Evolutionary conservation across 225 moss, liverwort and hornwort species (phyloP).

Genomic region (Straminergon stramineum): DNA sequence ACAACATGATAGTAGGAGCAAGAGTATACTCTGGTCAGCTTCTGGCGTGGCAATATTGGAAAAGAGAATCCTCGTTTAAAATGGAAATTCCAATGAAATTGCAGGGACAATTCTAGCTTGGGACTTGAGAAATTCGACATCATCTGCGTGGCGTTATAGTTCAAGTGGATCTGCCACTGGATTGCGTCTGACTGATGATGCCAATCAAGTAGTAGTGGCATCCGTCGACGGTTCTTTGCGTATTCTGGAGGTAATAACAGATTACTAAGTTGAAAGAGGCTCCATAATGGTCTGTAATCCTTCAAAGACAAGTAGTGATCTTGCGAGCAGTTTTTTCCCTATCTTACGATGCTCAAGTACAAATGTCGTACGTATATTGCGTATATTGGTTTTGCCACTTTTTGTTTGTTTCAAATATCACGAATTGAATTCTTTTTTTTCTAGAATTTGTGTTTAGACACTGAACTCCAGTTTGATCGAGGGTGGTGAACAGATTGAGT

Average conservation of each 20-base stretch:
- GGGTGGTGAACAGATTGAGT: background rate
- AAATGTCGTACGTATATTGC: background rate
- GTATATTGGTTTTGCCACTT: background rate
- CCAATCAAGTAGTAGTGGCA: slow-evolving; percentile 66
- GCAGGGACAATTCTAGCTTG: slow-evolving; percentile 77
- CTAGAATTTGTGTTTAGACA: background rate
- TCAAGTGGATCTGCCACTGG: slow-evolving; percentile 50
- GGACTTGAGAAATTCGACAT: slow-evolving; percentile 71
- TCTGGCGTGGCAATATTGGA: background rate
- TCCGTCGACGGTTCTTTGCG: slow-evolving; percentile 62
- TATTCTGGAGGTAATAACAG: slow-evolving; percentile 65
- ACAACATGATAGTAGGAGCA: background rate
- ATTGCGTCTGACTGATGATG: slow-evolving; percentile 58
- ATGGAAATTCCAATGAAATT: background rate
- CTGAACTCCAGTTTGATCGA: background rate
- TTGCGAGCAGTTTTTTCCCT: background rate
- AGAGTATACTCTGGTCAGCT: background rate
- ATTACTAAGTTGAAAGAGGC: background rate
- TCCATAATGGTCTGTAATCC: background rate
- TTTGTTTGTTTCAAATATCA: background rate
- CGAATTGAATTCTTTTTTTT: background rate
- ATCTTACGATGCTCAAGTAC: background rate
- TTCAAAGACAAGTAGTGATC: background rate
- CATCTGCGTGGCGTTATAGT: slow-evolving; percentile 61
- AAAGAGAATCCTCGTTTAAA: background rate